A percentile compares a stretch with the other conserved stretches of the same genome.
phyloP scores from a whole-genome alignment of 2,329 filamentous ascomycete species.

The Lecanosticta acicola region DNA sequence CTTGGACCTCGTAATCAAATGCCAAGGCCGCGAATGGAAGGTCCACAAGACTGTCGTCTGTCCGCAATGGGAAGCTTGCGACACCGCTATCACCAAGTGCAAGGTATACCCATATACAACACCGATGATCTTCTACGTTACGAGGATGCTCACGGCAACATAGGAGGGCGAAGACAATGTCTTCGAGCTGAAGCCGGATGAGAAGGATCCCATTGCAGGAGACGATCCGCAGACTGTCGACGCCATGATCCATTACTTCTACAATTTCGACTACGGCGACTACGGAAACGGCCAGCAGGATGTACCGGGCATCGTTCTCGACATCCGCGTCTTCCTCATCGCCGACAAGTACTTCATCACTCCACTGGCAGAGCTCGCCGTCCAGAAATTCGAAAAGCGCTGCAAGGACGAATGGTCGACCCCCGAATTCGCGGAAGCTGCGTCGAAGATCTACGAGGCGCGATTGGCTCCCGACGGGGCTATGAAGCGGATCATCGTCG shows the following conservation, averaged over 20 bases:
- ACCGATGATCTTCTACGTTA: not conserved
- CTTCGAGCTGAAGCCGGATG: not conserved
- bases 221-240: not conserved
- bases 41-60: not conserved
- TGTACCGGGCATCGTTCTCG: not conserved
- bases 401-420: not conserved
- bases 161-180: not conserved
- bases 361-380: not conserved
- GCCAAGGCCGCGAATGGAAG: not conserved
- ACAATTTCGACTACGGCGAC: not conserved
- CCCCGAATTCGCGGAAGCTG: not conserved
- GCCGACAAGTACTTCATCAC: not conserved
- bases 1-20: not conserved
- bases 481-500: not conserved
- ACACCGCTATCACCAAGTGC: not conserved
- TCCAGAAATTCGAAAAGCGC: not conserved
- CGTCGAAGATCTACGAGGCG: not conserved
- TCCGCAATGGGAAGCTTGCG: not conserved
- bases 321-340: not conserved
- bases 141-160: not conserved
- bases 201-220: not conserved
- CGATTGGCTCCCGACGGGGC: not conserved
- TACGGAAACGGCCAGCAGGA: not conserved
- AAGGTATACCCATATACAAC: not conserved
- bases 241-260: not conserved